Conservation (phyloP, 352 stramenopile species). For the Phytophthora pini region DNA sequence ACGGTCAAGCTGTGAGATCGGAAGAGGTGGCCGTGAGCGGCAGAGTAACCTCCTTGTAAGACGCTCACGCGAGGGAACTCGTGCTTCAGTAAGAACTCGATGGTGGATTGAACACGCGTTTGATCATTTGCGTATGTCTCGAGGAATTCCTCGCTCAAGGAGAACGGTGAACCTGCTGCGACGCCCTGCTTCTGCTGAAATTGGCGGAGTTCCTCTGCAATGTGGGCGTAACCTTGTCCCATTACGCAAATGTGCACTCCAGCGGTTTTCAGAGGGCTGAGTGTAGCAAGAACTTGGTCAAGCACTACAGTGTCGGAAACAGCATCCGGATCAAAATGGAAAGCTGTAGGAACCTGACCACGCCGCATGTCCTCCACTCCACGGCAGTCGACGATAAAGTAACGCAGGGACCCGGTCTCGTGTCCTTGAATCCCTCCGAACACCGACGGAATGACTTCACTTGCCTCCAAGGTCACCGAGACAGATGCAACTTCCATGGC, state of each 20-base stretch:
- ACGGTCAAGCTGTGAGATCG: slow-evolving; percentile 62
- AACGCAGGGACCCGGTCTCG: slow-evolving; percentile 54
- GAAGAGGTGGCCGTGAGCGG: slow-evolving; percentile 59
- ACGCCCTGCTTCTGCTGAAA: slow-evolving; percentile 37
- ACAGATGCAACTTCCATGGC: slow-evolving; percentile 55
- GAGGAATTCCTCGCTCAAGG: slow-evolving; percentile 61
- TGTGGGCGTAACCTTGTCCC: slow-evolving; percentile 76
- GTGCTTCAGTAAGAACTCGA: slow-evolving; percentile 77
- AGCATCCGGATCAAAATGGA: slow-evolving; percentile 76
- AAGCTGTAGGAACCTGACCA: slow-evolving; percentile 78
- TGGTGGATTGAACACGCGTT: slow-evolving; percentile 65
- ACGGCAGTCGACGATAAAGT: slow-evolving; percentile 84
- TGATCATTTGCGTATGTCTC: slow-evolving; percentile 74
- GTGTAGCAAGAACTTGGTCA: slow-evolving; percentile 70
- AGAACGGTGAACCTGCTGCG: slow-evolving; percentile 48
- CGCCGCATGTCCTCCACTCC: slow-evolving; percentile 43
- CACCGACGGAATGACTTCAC: slow-evolving; percentile 71
- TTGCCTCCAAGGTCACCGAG: slow-evolving; percentile 60
- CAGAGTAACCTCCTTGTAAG: slow-evolving; percentile 74
- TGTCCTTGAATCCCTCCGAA: slow-evolving; percentile 75
- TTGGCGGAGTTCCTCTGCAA: slow-evolving; percentile 64
- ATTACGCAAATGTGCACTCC: slow-evolving; percentile 82
- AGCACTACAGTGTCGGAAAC: slow-evolving; percentile 59
- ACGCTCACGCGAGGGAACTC: slow-evolving; percentile 82
- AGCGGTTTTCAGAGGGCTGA: slow-evolving; percentile 65